Evolutionary conservation across 306 rosid genomes (phyloP), one percentile per base, ranked within the genome.

Genomic region (Albizia julibrissin): DNA sequence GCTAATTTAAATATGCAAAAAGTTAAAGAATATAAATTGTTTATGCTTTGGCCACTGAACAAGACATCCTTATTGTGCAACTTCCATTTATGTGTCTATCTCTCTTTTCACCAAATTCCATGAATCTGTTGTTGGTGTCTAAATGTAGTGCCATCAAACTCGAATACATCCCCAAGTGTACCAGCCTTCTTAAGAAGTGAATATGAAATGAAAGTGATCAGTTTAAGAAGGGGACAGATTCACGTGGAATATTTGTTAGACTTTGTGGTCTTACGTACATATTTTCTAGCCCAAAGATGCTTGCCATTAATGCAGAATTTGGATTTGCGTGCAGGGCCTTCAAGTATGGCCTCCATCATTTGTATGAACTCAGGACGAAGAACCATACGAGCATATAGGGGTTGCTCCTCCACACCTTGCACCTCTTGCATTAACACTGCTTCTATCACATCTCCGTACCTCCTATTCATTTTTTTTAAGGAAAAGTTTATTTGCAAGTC

Each of bases 221-320:
- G 15, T 19, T 33, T 15, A 66, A 0, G 33, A 66, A 26, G 58
- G 19, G 15, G n/a, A 27, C 1, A 10, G 81, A 14, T 15, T 69
- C 59, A 1, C 4, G 16, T 13, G 52, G 52, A 47, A 12, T 16
- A 47, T 47, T 47, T 47, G 52, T 19, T 14, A 47, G 52, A 78
- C 59, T 74, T 83, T 54, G 29, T 47, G 12, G 10, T 79, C 69
- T 82, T 87, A 1, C 47, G 85, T 47, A 92, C 47, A 54, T 76
- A 92, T 46, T 84, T 92, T 43, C 93, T 82, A 2, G 92, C 97
- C 92, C 97, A 91, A 15, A 87, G 90, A 73, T 92, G 94, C 27
- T 92, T 92, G 8, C 93, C 94, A 52, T 92, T 91, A 44, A 91
- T 91, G 76, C 78, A 15, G 69, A 91, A 88, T 16, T 91, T 92